These are phyloP conservation scores for Cryptosporidium parvum DNA, from an alignment of 169 alveolate genomes.

Conservation along the genomic window DNA sequence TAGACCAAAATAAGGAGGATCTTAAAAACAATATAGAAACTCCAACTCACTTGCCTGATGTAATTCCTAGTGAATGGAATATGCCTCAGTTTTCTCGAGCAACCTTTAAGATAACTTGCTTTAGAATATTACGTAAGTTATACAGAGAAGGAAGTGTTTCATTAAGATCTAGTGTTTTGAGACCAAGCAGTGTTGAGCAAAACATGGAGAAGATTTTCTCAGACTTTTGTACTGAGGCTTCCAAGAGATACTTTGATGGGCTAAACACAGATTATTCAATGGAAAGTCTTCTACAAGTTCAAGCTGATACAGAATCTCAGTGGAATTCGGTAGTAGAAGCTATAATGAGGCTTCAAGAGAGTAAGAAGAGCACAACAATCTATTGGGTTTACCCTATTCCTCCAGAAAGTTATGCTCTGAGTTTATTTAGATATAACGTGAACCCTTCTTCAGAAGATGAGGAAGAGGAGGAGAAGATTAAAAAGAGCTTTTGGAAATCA, in stretches of 20 bases:
- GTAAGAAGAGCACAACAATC: constrained; percentile 16
- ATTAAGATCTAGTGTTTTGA: constrained; percentile 13
- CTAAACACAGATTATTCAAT: constrained; percentile 26
- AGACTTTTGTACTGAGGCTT: constrained; percentile 37
- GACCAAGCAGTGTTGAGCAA: constrained; percentile 11
- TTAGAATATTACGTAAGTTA: constrained; percentile 51
- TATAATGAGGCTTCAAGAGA: constrained; percentile 26
- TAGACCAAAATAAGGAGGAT: constrained; percentile 71
- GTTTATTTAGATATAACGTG: constrained; percentile 15
- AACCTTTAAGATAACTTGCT: constrained; percentile 68
- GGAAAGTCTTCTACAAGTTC: constrained; percentile 35
- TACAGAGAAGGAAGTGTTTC: constrained; percentile 56
- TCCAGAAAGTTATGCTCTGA: constrained; percentile 33
- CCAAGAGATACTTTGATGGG: constrained; percentile 62
- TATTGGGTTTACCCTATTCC: constrained; percentile 68
- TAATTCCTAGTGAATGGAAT: constrained; percentile 67
- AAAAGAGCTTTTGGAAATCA: background rate
- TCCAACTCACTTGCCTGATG: constrained; percentile 71
- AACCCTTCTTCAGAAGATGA: constrained; percentile 11
- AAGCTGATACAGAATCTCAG: constrained; percentile 59
- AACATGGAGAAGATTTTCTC: constrained; percentile 56
- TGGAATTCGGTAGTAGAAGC: constrained; percentile 66
- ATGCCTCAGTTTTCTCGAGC: constrained; percentile 73
- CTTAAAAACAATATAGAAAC: constrained; percentile 57
- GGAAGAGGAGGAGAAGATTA: constrained; percentile 14